Evolutionary conservation across 768 basidiomycete genomes (phyloP), one percentile per base, ranked within the genome.

Genomic region (Lyophyllum semitale): DNA sequence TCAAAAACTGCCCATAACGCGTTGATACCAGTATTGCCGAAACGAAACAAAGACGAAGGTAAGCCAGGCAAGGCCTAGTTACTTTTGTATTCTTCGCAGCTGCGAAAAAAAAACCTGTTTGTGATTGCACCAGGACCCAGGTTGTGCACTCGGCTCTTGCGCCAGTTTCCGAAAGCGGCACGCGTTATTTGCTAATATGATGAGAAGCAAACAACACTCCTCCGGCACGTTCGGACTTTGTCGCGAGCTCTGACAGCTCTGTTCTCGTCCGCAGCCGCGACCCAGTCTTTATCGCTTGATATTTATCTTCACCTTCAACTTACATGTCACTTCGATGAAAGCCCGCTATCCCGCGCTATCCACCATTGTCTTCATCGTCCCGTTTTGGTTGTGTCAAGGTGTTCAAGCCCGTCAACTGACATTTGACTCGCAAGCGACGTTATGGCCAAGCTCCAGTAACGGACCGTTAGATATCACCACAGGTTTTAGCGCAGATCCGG

Each of bases 311-410:
- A 13, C 45, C 33, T 15, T 27, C 27, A 38, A 48, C 33, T 27
- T 61, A 61, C 46, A 61, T 63, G 59, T 33, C 47, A 47, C 42
- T 33, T 57, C 56, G 37, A 63, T 63, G 62, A 57, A 30, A 38
- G 13, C 18, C 22, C 23, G 22, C 23, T 20, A 40, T 33, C 42
- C 33, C 25, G 27, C 57, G 38, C 37, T 60, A 42, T 30, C 38
- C n/a, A 15, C n/a, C 38, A 33, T 27, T 45, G 38, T 37, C 41
- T 40, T 48, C 27, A 1, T 51, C 23, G 41, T 48, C 35, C 26
- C 48, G 12, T 30, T 40, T 1, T 53, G 26, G 40, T 9, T 54
- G 12, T n/a, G 35, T 27, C 51, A 18, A 41, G 46, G 40, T 38
- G 35, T 23, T n/a, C 49, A 13, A 43, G 53, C 53, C n/a, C 55